Base-by-base conservation (phyloP, 2,329 filamentous ascomycete species). In the Chaetothyriales sp. region DNA sequence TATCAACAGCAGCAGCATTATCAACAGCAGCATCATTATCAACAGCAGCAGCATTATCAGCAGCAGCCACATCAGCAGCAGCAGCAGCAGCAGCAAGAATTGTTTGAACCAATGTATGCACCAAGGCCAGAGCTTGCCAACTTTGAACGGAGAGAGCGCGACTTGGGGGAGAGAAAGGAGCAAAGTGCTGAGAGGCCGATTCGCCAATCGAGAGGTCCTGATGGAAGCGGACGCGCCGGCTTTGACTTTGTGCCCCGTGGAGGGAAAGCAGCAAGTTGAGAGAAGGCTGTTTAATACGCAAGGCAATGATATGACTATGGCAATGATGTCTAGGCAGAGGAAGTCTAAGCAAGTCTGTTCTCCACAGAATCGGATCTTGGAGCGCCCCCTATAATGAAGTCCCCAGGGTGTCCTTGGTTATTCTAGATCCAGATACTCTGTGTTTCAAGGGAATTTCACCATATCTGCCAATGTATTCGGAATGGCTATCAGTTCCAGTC, bases 101-200 rank as follows among this genome's bases (percentile, higher is more conserved):
- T 95, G 1, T 95, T 81, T 67, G 88, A 95, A 61, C 87, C 88
- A 0, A 80, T 77, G 37, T 87, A 83, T 64, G 72, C 80, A 13
- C 70, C 79, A 2, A 88, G 80, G 61, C 79, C 82, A 0, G 80
- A 77, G 20, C 75, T 75, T 15, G 64, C 69, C 22, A 69, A 67
- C 56, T 57, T 70, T 25, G 72, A 73, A 59, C 70, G 67, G 55
- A 71, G 66, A 54, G 69, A 70, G 59, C 70, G 61, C 49, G 61
- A 54, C 15, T 40, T 49, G 22, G 51, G 45, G 19, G 18, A 13
- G 18, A 52, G 49, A 20, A 49, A 44, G 58, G 45, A 62, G 59
- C 49, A 57, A 47, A 48, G 57, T 52, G 50, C 59, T 69, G 68
- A 54, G 47, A 80, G 83, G 56, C 78, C 86, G 15, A 77, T 89